Evolutionary conservation across 1,284 basidiomycete species (phyloP), one percentile per base, ranked within the genome.

Genomic region (Ceratobasidium theobromae): DNA sequence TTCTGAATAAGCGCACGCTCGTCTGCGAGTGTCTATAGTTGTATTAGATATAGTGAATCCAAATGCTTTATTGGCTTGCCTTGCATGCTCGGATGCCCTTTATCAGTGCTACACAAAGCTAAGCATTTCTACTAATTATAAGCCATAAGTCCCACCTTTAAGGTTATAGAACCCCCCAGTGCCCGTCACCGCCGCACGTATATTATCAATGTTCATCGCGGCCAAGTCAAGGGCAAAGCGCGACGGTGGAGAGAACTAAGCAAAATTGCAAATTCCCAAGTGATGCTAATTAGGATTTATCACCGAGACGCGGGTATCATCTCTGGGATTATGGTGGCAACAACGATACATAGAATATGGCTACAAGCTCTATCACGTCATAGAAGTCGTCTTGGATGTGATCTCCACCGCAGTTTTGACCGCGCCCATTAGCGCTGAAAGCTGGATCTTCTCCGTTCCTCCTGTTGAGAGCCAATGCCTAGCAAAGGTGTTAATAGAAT

Each of bases 1-100:
- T 98, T 96, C 76, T 98, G 93, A 74, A 99, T 98, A 72, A 99
- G 87, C 52, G 91, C 86, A 62, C 97, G 91, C 79, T 99, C 97
- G 81, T 99, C 97, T 69, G 97, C 97, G 54, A 98, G 88, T 54
- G 97, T 99, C 92, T 99, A 75, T 69, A 58, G 1, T 40, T 9
- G 69, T 67, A 60, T 72, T 67, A 69, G 70, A 45, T 48, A 35
- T 64, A 21, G 35, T 49, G 35, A 45, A 3, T 14, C n/a, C 14
- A 11, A 38, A 25, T 52, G 53, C 30, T 41, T 12, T 53, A 6
- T 9, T 18, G 45, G 48, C 48, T 53, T 46, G 68, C 93, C 86
- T 95, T 95, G 85, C 91, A 95, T 73, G 91, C 84, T 72, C 93
- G 84, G 78, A 96, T 94, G 68, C 91, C 93, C 84, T 96, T 96